Evolutionary conservation across 2,329 filamentous ascomycete genomes (phyloP), one percentile per base, ranked within the genome.

Genomic region (Aspergillus latus): DNA sequence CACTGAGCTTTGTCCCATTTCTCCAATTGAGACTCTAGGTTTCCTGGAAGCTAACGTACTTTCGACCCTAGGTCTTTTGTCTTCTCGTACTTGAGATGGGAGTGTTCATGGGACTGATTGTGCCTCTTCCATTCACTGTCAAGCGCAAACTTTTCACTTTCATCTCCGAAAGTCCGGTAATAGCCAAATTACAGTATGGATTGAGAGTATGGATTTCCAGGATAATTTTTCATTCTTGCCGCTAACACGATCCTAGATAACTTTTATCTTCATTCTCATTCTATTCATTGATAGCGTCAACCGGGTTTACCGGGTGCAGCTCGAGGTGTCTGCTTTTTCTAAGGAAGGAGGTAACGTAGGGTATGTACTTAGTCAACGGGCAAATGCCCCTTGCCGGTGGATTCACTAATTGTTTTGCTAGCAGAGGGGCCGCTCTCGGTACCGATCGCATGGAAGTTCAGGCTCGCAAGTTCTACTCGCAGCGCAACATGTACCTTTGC

Each of bases 401-500:
- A 52, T 49, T 34, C 45, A 11, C 54, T 57, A 57, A 57, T 57
- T 45, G 26, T 39, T 29, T 51, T 52, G 57, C 76, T 53, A 51
- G 62, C 65, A 85, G 88, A 71, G 80, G 82, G 56, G 84, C 87
- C 50, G 86, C 92, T 58, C 86, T 97, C 68, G 93, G 94, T 62
- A 88, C 90, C 72, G 94, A 97, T 74, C 93, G 94, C 63, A 92
- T 96, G 84, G 94, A 99, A 79, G 93, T 97, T 51, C 94, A 99
- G 78, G 93, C 94, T 64, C 92, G 94, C 84, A 99, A 99, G 80
- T 99, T 99, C 83, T 99, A 99, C 84, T 96, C 92, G 60, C 93
- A 99, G 82, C 92, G 94, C 77, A 99, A 99, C 86, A 99, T 99
- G 94, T 99, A 99, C 80, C 92, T 99, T 60, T 97, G 94, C 77